Base-by-base conservation (phyloP, 345 rosid genomes). In the Eucalyptus tenuipes region DNA sequence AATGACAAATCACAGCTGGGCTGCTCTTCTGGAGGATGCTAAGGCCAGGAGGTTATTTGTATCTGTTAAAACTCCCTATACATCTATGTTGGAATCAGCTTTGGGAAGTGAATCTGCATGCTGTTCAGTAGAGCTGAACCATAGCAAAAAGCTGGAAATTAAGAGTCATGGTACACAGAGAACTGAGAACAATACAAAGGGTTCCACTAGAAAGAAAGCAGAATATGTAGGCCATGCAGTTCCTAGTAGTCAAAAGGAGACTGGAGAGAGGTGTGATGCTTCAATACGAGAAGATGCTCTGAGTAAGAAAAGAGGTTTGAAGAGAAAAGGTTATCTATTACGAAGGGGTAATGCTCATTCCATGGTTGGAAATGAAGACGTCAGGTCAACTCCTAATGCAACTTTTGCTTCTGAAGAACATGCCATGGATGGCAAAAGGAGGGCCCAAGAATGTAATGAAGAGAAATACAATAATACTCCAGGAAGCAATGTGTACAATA, bases 1-100 rank as follows among this genome's bases (percentile, higher is more conserved):
- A 93, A 95, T 92, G 91, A 92, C 92, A 82, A 95, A 96, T 88
- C 89, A 40, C 86, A 94, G 93, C 90, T 98, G 99, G 99, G 95
- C 95, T 87, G 97, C 99, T 85, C 96, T 98, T 87, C 91, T 96
- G 91, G 92, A 95, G 91, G 98, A 98, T 91, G 98, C 99, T 48
- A 94, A 95, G 88, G 94, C 95, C 90, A 95, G 99, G 91, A 94
- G 92, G 59, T 91, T 94, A 93, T 90, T 97, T 48, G 86, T 96
- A 75, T 91, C 98, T 57, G 88, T 92, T 47, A 93, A 91, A 91
- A 92, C 89, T 89, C 98, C 99, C 24, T 98, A 96, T 87, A 64
- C 71, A 61, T 91, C 86, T 85, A 90, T 89, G 89, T 94, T 95
- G 85, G 92, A 92, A 91, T 81, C 88, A 79, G 87, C 88, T 75